Base-by-base conservation (phyloP, 805 yeast genomes). In the Wickerhamomyces rabaulensis region DNA sequence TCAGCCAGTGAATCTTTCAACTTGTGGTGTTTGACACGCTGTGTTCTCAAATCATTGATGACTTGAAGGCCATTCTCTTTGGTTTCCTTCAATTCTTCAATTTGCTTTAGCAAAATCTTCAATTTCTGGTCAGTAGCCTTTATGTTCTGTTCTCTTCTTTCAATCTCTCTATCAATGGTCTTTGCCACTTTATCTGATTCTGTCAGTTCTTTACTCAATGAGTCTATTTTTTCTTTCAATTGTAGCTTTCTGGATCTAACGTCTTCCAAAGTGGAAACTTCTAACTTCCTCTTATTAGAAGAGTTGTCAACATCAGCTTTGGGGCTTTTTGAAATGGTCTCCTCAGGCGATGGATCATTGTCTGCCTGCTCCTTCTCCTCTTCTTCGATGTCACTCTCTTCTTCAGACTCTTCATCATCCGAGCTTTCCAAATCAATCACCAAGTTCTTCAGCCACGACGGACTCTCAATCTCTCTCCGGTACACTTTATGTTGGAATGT, bases 401-500 rank as follows among this genome's bases (percentile, higher is more conserved):
- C 49, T 20, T 41, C 42, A 12, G 25, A 25, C 20, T 44, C 50
- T n/a, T 44, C 48, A 25, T 56, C 60, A 25, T 55, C 61, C 1
- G 60, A 48, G 4, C 54, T 43, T 29, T 52, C 54, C 47, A 59
- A 48, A 13, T 56, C 51, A 27, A 59, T 55, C 20, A 57, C 59
- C 46, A 59, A 49, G 29, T 51, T 48, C 12, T 51, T 47, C 38
- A 56, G 16, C 63, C 63, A 59, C n/a, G 48, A 58, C 4, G 63
- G 62, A 19, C 51, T 49, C 16, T 47, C 50, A 4, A 21, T 36
- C 33, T 50, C 50, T 15, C 49, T 46, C 21, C 44, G 45, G 42
- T 50, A 52, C 0, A 50, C 53, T 22, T 52, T 56, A 43, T 50
- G 47, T 16, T 39, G 47, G 25, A 44, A 52, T 25, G 41, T 39